phyloP scores from a whole-genome alignment of 2,329 filamentous ascomycete genomes.

The Cryoendolithus antarcticus region DNA sequence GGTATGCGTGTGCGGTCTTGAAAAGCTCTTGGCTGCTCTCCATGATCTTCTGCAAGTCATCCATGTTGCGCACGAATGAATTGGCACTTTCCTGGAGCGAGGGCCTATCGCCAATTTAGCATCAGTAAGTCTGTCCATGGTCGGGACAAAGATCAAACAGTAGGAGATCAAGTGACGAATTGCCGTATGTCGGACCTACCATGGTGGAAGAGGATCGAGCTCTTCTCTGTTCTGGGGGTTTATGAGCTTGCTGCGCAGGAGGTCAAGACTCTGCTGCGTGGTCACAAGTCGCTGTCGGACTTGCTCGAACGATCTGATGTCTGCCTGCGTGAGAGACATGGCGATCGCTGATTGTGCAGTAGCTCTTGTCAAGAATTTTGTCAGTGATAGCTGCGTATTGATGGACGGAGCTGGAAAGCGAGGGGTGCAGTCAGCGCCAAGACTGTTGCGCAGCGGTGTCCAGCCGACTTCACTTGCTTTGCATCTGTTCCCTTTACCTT shows the following conservation, averaged over 20 bases:
- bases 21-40: conserved; percentile 56
- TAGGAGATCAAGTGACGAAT: background rate
- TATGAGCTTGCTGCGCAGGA: conserved; percentile 9
- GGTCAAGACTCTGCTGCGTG: conserved; percentile 7
- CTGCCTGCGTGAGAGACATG: conserved; percentile 13
- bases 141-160: background rate
- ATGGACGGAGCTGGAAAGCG: no score
- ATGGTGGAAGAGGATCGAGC: conserved; percentile 17
- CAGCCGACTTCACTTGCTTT: no score
- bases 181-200: conserved; percentile 14
- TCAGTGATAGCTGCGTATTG: no score
- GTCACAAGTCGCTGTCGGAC: conserved; percentile 18
- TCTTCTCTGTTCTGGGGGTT: no score
- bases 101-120: conserved; percentile 16
- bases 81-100: conserved; percentile 9
- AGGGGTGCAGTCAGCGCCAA: no score
- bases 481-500: no score
- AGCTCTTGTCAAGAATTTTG: no score
- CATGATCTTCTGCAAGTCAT: conserved; percentile 24
- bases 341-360: background rate
- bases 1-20: conserved; percentile 58
- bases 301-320: conserved; percentile 19
- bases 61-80: no score
- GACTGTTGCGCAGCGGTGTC: no score
- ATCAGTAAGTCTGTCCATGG: background rate